phyloP scores from a whole-genome alignment of 345 rosid genomes.

The Aethionema arabicum region DNA sequence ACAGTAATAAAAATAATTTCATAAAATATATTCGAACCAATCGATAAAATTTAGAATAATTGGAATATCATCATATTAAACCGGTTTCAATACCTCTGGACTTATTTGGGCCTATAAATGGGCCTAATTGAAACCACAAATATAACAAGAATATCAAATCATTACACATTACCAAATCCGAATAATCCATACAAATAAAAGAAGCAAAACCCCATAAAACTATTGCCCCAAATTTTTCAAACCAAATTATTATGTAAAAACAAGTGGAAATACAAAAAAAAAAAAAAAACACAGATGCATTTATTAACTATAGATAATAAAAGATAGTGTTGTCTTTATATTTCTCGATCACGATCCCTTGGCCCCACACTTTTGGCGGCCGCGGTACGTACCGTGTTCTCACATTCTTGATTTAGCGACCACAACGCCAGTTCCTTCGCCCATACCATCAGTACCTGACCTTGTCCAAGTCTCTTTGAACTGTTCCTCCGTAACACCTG shows the following conservation, averaged over 20 bases:
- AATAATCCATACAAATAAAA: constrained; percentile 19
- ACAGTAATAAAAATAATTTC: neutral
- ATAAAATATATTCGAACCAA: neutral
- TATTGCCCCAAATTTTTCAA: constrained; percentile 20
- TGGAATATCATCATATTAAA: too few species aligned
- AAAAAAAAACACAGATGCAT: constrained; percentile 25
- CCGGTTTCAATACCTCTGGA: too few species aligned
- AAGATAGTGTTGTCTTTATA: constrained; percentile 32
- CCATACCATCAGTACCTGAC: constrained; percentile 52
- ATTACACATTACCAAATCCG: constrained; percentile 11
- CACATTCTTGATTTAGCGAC: constrained; percentile 86
- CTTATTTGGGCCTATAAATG: too few species aligned
- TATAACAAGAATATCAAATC: constrained; percentile 10
- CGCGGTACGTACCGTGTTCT: constrained; percentile 16
- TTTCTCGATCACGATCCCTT: constrained; percentile 17
- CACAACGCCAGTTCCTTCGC: constrained; percentile 50
- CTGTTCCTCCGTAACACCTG: constrained; percentile 96
- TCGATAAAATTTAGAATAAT: too few species aligned
- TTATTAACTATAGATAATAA: constrained; percentile 22
- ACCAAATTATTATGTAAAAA: constrained; percentile 25
- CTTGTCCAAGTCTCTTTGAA: constrained; percentile 90
- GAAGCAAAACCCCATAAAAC: constrained; percentile 31
- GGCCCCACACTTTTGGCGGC: constrained; percentile 19
- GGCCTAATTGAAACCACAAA: neutral
- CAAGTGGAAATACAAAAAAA: constrained; percentile 17